phyloP scores from a whole-genome alignment of 805 yeast genomes.

The Ogataea nakhonphanomensis region DNA sequence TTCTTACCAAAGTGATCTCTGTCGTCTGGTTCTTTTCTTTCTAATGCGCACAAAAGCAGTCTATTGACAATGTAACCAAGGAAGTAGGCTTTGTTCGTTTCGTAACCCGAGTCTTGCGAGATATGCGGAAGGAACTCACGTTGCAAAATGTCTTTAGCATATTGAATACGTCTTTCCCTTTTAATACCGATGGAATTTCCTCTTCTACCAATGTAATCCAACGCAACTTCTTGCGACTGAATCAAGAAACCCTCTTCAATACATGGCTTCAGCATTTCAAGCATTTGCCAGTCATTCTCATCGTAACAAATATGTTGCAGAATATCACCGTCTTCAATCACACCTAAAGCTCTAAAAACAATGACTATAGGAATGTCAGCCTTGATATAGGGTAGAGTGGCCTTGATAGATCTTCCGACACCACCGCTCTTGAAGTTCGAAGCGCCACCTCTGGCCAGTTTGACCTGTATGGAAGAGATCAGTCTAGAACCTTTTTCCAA shows the following conservation, averaged over 20 bases:
- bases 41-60: conserved; percentile 89
- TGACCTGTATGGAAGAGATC: conserved; percentile 90
- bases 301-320: conserved; percentile 97
- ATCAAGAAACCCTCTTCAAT: conserved; percentile 98
- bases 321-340: conserved; percentile 98
- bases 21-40: conserved; percentile 97
- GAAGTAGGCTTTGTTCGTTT: conserved; percentile 94
- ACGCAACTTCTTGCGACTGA: conserved; percentile 96
- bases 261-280: conserved; percentile 98
- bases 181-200: conserved; percentile 94
- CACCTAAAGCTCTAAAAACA: conserved; percentile 96
- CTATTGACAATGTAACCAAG: conserved; percentile 98
- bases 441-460: conserved; percentile 57
- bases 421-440: conserved; percentile 46
- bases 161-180: conserved; percentile 96
- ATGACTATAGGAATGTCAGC: conserved; percentile 96
- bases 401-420: conserved; percentile 81
- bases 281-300: conserved; percentile 98
- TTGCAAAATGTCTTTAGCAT: conserved; percentile 94
- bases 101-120: conserved; percentile 95
- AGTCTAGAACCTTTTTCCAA: conserved; percentile 95
- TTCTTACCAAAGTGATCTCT: conserved; percentile 99
- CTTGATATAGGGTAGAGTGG: conserved; percentile 93
- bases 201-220: conserved; percentile 98
- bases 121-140: conserved; percentile 96